phyloP scores from a whole-genome alignment of 306 rosid species.

The Trichosanthes cucumerina region DNA sequence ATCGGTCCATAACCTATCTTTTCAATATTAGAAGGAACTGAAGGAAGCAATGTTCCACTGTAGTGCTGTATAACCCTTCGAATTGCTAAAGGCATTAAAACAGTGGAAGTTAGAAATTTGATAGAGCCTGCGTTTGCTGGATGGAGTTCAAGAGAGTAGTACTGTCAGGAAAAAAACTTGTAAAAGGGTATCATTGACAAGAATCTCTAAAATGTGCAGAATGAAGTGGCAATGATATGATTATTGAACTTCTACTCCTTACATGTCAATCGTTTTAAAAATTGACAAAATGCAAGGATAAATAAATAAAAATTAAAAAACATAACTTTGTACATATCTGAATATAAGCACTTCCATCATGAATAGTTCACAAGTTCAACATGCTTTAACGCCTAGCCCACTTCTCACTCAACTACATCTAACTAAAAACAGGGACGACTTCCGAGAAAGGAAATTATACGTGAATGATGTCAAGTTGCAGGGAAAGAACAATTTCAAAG shows the following conservation, averaged over 20 bases:
- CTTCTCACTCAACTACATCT: background rate
- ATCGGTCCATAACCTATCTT: slow-evolving; percentile 63
- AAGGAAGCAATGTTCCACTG: slow-evolving; percentile 41
- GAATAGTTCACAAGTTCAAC: background rate
- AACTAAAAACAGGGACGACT: background rate
- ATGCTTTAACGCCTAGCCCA: background rate
- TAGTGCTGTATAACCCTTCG: slow-evolving; percentile 56
- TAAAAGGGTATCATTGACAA: background rate
- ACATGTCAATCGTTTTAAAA: no score
- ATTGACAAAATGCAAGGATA: no score
- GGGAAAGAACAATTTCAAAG: background rate
- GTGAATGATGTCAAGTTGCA: background rate
- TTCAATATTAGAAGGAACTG: slow-evolving; percentile 49
- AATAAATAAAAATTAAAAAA: no score
- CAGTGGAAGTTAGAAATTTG: slow-evolving; percentile 9
- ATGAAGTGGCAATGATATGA: background rate
- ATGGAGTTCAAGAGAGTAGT: slow-evolving; percentile 13
- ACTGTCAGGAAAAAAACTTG: background rate
- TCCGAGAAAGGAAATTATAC: background rate
- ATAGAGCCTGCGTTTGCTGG: background rate
- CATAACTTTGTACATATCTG: background rate
- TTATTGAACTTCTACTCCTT: background rate
- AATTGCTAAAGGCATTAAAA: slow-evolving; percentile 49
- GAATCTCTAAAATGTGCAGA: background rate
- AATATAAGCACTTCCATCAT: background rate